phyloP scores from a whole-genome alignment of 768 basidiomycete species.

The Grammothele lineata region DNA sequence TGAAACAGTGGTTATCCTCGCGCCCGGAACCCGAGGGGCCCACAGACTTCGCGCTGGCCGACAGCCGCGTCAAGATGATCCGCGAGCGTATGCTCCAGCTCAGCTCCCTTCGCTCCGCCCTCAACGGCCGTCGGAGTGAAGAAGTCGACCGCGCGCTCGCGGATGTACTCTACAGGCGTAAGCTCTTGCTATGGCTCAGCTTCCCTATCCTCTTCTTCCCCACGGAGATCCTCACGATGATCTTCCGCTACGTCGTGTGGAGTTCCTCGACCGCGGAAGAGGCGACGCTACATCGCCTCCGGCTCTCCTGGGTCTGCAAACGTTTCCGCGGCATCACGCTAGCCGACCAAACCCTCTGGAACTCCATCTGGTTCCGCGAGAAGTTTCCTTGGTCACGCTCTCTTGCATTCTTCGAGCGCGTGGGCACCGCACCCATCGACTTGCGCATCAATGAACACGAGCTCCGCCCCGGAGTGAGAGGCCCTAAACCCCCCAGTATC shows the following conservation, averaged over 20 bases:
- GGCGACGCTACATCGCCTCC: slow-evolving; percentile 37
- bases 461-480: slow-evolving; percentile 13
- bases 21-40: no score
- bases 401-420: slow-evolving; percentile 52
- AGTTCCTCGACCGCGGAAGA: slow-evolving; percentile 25
- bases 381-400: slow-evolving; percentile 46
- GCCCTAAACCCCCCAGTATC: slow-evolving; percentile 21
- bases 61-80: no score
- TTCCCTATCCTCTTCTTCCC: slow-evolving; percentile 65
- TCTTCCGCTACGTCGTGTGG: slow-evolving; percentile 61
- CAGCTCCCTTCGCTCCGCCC: no score
- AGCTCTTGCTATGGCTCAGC: slow-evolving; percentile 32
- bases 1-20: no score
- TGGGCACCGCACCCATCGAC: slow-evolving; percentile 51
- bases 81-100: no score
- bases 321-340: slow-evolving; percentile 24
- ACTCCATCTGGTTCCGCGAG: slow-evolving; percentile 61
- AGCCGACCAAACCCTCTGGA: slow-evolving; percentile 29
- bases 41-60: no score
- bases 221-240: slow-evolving; percentile 57
- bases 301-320: slow-evolving; percentile 56
- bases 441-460: slow-evolving; percentile 53
- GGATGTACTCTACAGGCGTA: slow-evolving; percentile 17
- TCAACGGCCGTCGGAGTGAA: slow-evolving; percentile 14
- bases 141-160: slow-evolving; percentile 14